Evolutionary conservation across 108 stramenopile genomes (phyloP).

Genomic region (Pseudonitzschia multiseries): DNA sequence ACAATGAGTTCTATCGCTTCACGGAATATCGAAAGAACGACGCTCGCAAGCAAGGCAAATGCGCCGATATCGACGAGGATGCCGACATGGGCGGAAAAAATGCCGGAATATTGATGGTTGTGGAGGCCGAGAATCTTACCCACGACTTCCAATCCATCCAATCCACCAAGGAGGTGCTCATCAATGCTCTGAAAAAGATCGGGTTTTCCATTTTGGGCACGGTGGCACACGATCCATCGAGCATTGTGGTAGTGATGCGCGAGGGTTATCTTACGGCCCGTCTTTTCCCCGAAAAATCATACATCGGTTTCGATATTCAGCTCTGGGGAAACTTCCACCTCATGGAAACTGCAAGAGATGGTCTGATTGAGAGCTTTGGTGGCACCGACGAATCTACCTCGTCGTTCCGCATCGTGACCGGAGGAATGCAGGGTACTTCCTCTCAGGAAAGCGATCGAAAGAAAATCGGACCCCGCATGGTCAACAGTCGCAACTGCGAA

Average conservation of each 20-base stretch:
- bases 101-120: conserved; percentile 59
- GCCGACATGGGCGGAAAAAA: conserved; percentile 32
- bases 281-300: conserved; percentile 40
- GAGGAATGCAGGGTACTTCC: conserved; percentile 47
- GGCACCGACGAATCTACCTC: conserved; percentile 32
- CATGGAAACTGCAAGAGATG: conserved; percentile 22
- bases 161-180: conserved; percentile 2
- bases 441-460: conserved; percentile 5
- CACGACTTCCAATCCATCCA: conserved; percentile 10
- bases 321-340: conserved; percentile 44
- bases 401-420: conserved; percentile 65
- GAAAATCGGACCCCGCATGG: conserved; percentile 9
- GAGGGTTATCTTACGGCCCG: conserved; percentile 59
- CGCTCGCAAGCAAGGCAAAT: conserved; percentile 24
- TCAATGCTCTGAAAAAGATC: conserved; percentile 18
- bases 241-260: conserved; percentile 27
- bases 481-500: conserved; percentile 18
- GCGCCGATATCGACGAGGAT: conserved; percentile 17
- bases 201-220: conserved; percentile 40
- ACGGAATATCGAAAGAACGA: conserved; percentile 61
- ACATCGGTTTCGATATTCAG: conserved; percentile 58
- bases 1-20: conserved; percentile 44
- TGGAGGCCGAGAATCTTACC: conserved; percentile 51
- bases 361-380: conserved; percentile 33
- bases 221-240: conserved; percentile 11